Base-by-base conservation (phyloP, 1,284 basidiomycete species). In the Ganoderma resinaceum region DNA sequence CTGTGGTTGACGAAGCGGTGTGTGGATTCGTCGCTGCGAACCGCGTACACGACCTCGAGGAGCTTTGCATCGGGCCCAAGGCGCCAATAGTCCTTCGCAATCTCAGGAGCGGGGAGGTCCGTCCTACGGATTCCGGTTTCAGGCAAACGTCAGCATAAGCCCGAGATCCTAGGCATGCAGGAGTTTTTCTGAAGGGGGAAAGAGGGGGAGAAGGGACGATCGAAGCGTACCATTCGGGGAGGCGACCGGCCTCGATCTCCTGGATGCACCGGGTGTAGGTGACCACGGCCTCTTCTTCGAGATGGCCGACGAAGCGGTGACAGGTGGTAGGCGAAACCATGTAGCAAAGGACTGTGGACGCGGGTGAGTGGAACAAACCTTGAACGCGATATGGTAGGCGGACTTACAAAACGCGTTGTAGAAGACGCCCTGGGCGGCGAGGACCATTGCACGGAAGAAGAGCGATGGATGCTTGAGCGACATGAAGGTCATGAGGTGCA, bases 401-500 rank as follows among this genome's bases (percentile, higher is more conserved):
- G 72, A 79, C 71, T 63, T 78, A 92, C 96, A 97, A 83, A 97
- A 97, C 11, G 92, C 77, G 80, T 97, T 97, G 81, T 94, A 96
- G 81, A 95, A 96, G 42, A 96, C 91, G 57, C 92, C 92, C 80
- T 99, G 97, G 2, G 95, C 95, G 40, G 89, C 94, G 55, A 98
- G 86, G 59, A 98, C 86, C 70, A 97, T 78, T 0, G 88, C 86
- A 49, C 97, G 90, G 83, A 97, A 94, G 77, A 93, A 86, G 29
- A 89, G 78, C 0, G 91, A 89, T 2, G 96, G 95, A 70, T 95
- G 86, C 57, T 90, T 86, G 69, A 97, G 83, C 9, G 93, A 92
- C 90, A 97, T 93, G 82, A 97, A 97, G 0, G 94, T 96, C 88
- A 97, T 94, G 49, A 97, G 84, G 80, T 97, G 95, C 95, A 96